A percentile compares a stretch with the other conserved stretches of the same genome.
Evolutionary conservation across 208 protist species (phyloP).

Genomic region (Crithidia fasciculata): DNA sequence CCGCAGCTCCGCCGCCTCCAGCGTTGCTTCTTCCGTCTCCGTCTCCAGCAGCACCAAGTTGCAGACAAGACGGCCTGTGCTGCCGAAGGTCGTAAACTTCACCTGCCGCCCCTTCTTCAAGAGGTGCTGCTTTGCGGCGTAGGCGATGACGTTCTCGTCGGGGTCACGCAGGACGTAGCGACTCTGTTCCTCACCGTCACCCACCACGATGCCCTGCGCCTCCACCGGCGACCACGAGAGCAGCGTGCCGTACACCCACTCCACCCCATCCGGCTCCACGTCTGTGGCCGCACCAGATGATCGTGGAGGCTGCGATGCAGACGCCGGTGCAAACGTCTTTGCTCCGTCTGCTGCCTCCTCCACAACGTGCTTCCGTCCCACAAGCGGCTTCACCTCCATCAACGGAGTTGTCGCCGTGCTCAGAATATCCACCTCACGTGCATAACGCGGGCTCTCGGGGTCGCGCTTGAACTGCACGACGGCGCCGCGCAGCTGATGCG

Average conservation of each 20-base stretch:
- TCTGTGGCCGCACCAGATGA: background rate
- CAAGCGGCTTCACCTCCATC: slow-evolving; percentile 51
- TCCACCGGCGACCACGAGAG: slow-evolving; percentile 77
- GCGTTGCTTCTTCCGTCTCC: slow-evolving; percentile 61
- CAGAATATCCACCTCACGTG: slow-evolving; percentile 65
- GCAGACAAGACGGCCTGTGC: slow-evolving; percentile 65
- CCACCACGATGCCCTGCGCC: slow-evolving; percentile 85
- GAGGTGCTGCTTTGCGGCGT: slow-evolving; percentile 41
- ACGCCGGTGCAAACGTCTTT: background rate
- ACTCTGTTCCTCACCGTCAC: slow-evolving; percentile 38
- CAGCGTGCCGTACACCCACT: slow-evolving; percentile 70
- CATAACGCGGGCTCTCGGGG: slow-evolving; percentile 50
- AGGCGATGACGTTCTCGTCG: slow-evolving; percentile 73
- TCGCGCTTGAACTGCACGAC: slow-evolving; percentile 79
- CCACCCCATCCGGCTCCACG: slow-evolving; percentile 41
- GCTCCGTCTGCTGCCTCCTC: background rate
- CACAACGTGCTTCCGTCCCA: slow-evolving; percentile 25
- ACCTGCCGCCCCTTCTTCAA: slow-evolving; percentile 72
- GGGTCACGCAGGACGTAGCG: slow-evolving; percentile 88
- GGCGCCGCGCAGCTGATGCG: slow-evolving; percentile 72
- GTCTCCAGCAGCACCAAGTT: slow-evolving; percentile 70
- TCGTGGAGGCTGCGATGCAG: too few species aligned
- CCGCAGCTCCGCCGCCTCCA: slow-evolving; percentile 59
- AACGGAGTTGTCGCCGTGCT: slow-evolving; percentile 54
- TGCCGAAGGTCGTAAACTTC: slow-evolving; percentile 76